These are phyloP conservation scores for Sphagnum magellanicum DNA, from an alignment of 228 moss, liverwort and hornwort species.

Conservation along the genomic window DNA sequence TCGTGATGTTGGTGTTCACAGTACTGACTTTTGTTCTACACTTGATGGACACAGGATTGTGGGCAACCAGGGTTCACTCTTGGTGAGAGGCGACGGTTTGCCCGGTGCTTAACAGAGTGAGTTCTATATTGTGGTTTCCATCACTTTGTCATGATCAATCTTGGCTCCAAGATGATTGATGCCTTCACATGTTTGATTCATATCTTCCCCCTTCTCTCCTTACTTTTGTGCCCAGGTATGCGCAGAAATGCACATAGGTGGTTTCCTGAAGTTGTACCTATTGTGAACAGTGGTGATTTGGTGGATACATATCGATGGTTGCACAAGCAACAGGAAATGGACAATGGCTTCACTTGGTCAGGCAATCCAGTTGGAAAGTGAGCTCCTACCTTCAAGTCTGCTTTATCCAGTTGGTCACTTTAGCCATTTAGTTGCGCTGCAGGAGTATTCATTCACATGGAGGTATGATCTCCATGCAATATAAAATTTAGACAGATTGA, in stretches of 20 bases:
- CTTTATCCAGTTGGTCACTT: too few relatives aligned
- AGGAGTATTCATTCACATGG: too few relatives aligned
- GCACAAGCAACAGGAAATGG: constrained; percentile 60
- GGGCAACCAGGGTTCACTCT: constrained; percentile 83
- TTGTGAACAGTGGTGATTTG: constrained; percentile 55
- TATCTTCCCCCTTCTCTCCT: neutral
- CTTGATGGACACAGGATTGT: constrained; percentile 43
- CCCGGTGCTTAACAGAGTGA: constrained; percentile 51
- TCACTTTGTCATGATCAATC: too few relatives aligned
- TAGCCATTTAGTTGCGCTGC: too few relatives aligned
- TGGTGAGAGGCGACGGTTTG: constrained; percentile 64
- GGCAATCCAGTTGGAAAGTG: constrained; percentile 87
- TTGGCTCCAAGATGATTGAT: too few relatives aligned
- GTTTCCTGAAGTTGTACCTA: too few relatives aligned
- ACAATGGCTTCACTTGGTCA: constrained; percentile 76
- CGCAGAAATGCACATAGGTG: too few relatives aligned
- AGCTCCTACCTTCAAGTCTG: constrained; percentile 4
- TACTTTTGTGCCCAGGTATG: neutral
- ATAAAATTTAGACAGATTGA: too few relatives aligned
- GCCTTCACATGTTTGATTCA: too few relatives aligned
- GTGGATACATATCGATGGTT: constrained; percentile 76
- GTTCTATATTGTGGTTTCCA: constrained; percentile 5
- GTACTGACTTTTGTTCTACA: too few relatives aligned
- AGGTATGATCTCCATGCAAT: too few relatives aligned
- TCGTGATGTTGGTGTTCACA: too few relatives aligned